These are phyloP conservation scores for Penicillium griseofulvum DNA, from an alignment of 2,329 filamentous ascomycete genomes.

Conservation along the genomic window DNA sequence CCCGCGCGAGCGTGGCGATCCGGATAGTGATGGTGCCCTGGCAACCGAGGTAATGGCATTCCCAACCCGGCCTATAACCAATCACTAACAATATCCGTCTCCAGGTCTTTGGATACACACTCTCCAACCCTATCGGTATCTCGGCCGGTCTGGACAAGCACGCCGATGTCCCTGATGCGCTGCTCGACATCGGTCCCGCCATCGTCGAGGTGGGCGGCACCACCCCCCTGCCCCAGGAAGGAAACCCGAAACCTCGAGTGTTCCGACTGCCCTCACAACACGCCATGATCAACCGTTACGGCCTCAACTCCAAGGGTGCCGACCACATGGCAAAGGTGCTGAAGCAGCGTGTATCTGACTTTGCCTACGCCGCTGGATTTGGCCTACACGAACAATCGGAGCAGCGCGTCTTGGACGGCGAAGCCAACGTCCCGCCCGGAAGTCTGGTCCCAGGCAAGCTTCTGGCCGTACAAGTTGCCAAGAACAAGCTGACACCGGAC, in stretches of 20 bases:
- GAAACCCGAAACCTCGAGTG: constrained; percentile 83
- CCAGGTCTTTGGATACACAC: constrained; percentile 69
- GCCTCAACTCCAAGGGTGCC: constrained; percentile 86
- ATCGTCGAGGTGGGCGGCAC: constrained; percentile 91
- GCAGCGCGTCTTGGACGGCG: constrained; percentile 70
- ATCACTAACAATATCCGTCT: neutral
- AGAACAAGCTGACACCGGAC: constrained; percentile 92
- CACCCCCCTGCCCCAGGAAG: constrained; percentile 80
- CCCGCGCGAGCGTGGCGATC: constrained; percentile 73
- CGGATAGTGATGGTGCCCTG: constrained; percentile 54
- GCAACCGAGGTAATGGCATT: constrained; percentile 46
- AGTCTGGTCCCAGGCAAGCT: constrained; percentile 72
- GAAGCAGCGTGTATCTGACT: constrained; percentile 72
- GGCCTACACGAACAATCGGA: constrained; percentile 63
- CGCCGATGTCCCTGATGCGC: constrained; percentile 77
- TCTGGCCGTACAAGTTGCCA: constrained; percentile 88
- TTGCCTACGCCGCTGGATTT: constrained; percentile 68
- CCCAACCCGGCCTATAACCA: neutral
- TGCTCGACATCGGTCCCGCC: constrained; percentile 80
- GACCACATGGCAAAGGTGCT: constrained; percentile 80
- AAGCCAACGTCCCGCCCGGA: constrained; percentile 75
- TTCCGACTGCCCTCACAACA: constrained; percentile 82
- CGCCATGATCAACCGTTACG: constrained; percentile 92
- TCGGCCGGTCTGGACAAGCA: constrained; percentile 96
- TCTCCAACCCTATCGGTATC: constrained; percentile 87